Evolutionary conservation across 495 filamentous ascomycete genomes (phyloP), one percentile per base, ranked within the genome.

Genomic region (Schizothecium vesticola): DNA sequence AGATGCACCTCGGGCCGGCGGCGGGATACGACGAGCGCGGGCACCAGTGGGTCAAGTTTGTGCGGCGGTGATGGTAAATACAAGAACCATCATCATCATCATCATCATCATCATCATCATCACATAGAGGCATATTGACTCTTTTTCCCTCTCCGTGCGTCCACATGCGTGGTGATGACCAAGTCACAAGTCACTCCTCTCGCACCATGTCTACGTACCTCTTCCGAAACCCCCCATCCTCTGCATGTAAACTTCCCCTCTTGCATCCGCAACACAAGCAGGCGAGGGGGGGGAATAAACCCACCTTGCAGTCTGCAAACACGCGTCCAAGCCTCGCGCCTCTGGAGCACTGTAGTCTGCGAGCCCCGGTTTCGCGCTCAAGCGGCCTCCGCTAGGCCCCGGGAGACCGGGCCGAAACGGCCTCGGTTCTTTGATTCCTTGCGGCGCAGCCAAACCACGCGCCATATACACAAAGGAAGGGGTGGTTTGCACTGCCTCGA

Each of bases 1-100:
- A 90, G 71, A 89, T 90, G 73, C 90, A 92, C 69, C 78, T 84
- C 3, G 89, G 89, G 0, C 80, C 82, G 31, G 71, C 74, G 61
- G 87, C 85, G 3, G 85, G 86, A 5, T 86, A 76, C 61, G 87
- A 89, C 58, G 86, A 88, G 71, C 76, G 83, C 56, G 78, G 79
- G 19, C 86, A 87, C 61, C 74, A 79, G 61, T 82, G 80, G 75
- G 77, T 80, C 29, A 77, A 68, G 62, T 82, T 81, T 51, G 71
- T 70, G 8, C 74, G 69, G 26, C 73, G 69, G 26, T 65, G 59
- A 66, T 29, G 11, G 28, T 58, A 26, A 59, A 23, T 4, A 16
- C 9, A 26, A 25, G 19, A 56, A 56, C n/a, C 55, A 56, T 56
- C 55, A 56, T 56, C 4, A 56, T 56, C n/a, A 28, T 28, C n/a